Conservation (phyloP, 768 basidiomycete genomes). For the Chalciporus chontae region DNA sequence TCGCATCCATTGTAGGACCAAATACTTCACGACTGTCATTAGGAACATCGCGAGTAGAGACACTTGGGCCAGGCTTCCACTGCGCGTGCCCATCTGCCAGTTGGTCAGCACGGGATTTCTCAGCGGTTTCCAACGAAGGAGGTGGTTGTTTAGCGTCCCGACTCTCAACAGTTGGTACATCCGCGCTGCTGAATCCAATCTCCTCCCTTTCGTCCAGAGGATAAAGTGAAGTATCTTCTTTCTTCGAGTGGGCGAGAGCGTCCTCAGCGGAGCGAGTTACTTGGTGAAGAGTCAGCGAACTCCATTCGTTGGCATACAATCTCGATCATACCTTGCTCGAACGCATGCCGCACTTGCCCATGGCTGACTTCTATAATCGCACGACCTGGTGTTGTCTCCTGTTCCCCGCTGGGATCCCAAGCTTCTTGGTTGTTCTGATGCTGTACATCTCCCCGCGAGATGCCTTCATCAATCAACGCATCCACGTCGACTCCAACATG, state of each 20-base stretch:
- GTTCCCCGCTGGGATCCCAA: constrained; percentile 76
- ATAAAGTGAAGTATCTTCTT: constrained; percentile 37
- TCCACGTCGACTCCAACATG: constrained; percentile 97
- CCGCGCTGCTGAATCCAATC: constrained; percentile 56
- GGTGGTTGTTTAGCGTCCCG: constrained; percentile 50
- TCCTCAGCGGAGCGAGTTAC: constrained; percentile 41
- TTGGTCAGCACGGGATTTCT: constrained; percentile 28
- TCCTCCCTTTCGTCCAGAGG: constrained; percentile 48
- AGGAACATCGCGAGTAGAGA: constrained; percentile 27
- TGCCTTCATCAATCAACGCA: constrained; percentile 72
- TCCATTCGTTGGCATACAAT: no score
- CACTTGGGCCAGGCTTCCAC: background rate
- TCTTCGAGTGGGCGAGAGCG: constrained; percentile 21
- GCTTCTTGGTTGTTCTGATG: constrained; percentile 49
- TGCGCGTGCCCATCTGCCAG: constrained; percentile 18
- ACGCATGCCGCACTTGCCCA: constrained; percentile 30
- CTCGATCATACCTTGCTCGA: background rate
- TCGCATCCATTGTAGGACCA: constrained; percentile 49
- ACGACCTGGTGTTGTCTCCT: constrained; percentile 40
- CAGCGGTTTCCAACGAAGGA: constrained; percentile 30
- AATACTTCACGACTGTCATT: constrained; percentile 43
- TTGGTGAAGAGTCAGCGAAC: constrained; percentile 24
- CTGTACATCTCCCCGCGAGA: constrained; percentile 43
- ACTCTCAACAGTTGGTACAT: constrained; percentile 71
- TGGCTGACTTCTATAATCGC: constrained; percentile 44